These are phyloP conservation scores for Backusella morwellensis DNA, from an alignment of 192 early-diverging fungal genomes.

Conservation along the genomic window DNA sequence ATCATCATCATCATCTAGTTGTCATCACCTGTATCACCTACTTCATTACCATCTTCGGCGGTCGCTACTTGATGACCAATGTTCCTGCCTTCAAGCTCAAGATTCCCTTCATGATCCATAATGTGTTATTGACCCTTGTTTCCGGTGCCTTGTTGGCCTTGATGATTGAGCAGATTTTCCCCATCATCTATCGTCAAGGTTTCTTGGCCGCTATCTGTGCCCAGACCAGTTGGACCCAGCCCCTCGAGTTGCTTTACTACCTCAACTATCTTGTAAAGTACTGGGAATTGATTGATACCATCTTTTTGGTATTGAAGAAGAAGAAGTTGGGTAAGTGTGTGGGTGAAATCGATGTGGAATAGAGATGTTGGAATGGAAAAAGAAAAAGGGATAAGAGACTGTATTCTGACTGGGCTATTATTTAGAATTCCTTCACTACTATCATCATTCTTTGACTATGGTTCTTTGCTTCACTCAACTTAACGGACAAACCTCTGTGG, in stretches of 20 bases:
- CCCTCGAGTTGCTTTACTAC: slow-evolving; percentile 82
- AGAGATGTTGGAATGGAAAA: background rate
- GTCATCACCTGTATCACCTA: slow-evolving; percentile 56
- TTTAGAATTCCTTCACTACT: slow-evolving; percentile 86
- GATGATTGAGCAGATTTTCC: slow-evolving; percentile 74
- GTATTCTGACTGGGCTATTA: background rate
- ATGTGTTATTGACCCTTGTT: slow-evolving; percentile 67
- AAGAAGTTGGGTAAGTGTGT: slow-evolving; percentile 65
- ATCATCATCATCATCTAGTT: slow-evolving; percentile 32
- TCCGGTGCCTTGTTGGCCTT: slow-evolving; percentile 69
- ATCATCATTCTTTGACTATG: slow-evolving; percentile 91
- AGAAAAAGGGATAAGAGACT: background rate
- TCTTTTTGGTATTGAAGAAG: slow-evolving; percentile 84
- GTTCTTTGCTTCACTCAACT: slow-evolving; percentile 84
- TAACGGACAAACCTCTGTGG: slow-evolving; percentile 68
- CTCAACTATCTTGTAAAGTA: slow-evolving; percentile 93
- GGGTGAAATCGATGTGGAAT: background rate
- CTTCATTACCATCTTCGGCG: slow-evolving; percentile 78
- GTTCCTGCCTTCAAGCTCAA: slow-evolving; percentile 68
- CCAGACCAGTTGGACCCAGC: slow-evolving; percentile 69
- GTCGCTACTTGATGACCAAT: slow-evolving; percentile 67
- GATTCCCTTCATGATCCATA: slow-evolving; percentile 76
- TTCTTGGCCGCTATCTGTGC: slow-evolving; percentile 72
- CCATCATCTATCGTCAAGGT: slow-evolving; percentile 67
- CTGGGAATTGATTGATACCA: slow-evolving; percentile 85